Percentiles rank a stretch among this genome's conserved stretches.
phyloP scores from a whole-genome alignment of 169 alveolate species.

The Cryptosporidium muris region DNA sequence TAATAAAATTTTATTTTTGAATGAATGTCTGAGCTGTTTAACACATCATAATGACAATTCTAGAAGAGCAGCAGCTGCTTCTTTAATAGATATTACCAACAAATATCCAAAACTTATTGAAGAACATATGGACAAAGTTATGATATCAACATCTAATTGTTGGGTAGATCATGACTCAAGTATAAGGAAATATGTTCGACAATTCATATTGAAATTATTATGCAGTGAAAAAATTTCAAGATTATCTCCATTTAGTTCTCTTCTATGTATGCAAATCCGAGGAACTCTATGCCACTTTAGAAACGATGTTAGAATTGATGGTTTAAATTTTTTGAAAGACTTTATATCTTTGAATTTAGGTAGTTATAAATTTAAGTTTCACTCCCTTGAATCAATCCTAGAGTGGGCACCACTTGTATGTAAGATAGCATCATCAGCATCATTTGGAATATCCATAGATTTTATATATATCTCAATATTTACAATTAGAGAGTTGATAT shows the following conservation, averaged over 20 bases:
- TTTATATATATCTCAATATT: conserved; percentile 2
- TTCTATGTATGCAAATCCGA: conserved; percentile 43
- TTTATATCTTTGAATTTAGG: conserved; percentile 44
- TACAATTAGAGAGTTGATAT: conserved; percentile 12
- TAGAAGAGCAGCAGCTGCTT: conserved; percentile 48
- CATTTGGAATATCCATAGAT: not conserved
- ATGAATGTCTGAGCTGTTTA: conserved; percentile 39
- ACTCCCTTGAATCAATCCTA: conserved; percentile 20
- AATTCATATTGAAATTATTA: conserved; percentile 19
- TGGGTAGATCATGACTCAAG: conserved; percentile 46
- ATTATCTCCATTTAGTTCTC: conserved; percentile 15
- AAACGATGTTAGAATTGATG: conserved; percentile 59
- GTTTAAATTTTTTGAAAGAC: conserved; percentile 29
- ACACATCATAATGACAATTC: conserved; percentile 29
- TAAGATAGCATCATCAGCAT: conserved; percentile 19
- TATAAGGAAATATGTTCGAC: conserved; percentile 6
- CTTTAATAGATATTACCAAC: conserved; percentile 18
- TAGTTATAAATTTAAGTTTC: conserved; percentile 18
- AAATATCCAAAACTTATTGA: conserved; percentile 47
- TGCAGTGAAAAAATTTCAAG: not conserved
- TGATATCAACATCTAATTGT: conserved; percentile 36
- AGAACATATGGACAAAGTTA: conserved; percentile 52
- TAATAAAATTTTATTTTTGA: conserved; percentile 1
- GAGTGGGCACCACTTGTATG: conserved; percentile 62
- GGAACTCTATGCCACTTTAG: conserved; percentile 38